Evolutionary conservation across 441 rosid species (phyloP).

Genomic region (Populus hybrid): DNA sequence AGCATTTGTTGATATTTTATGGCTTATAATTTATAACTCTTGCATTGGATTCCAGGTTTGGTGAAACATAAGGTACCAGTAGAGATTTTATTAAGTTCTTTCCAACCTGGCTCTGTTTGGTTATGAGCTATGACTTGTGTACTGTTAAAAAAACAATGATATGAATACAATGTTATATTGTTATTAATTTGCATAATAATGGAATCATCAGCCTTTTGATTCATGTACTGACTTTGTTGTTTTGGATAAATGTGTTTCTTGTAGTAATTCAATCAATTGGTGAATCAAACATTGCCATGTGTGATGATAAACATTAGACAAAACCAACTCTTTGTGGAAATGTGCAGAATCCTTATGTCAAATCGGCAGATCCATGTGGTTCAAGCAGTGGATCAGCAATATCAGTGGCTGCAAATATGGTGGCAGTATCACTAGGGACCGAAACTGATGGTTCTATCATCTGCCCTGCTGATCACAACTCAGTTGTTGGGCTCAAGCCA

Average conservation of each 20-base stretch:
- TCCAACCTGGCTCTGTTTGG: not conserved
- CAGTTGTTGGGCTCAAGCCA: slow-evolving; percentile 73
- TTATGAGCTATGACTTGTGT: not conserved
- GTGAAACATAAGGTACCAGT: not conserved
- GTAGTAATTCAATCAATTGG: not conserved
- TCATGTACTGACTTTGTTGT: not conserved
- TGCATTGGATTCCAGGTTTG: not conserved
- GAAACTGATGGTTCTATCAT: slow-evolving; percentile 66
- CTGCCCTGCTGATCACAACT: slow-evolving; percentile 54
- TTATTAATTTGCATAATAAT: not conserved
- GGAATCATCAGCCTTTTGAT: not conserved
- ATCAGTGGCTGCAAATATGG: no score
- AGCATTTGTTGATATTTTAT: not conserved
- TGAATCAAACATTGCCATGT: not conserved
- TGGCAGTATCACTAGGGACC: no score
- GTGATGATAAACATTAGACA: not conserved
- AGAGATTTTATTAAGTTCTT: not conserved
- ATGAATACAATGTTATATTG: not conserved
- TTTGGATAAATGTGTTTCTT: not conserved
- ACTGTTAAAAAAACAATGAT: not conserved
- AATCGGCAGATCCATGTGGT: slow-evolving; percentile 47
- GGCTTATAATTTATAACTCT: not conserved
- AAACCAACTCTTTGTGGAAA: not conserved
- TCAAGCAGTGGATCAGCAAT: no score
- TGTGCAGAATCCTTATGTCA: slow-evolving; percentile 66